A percentile compares a stretch with the other conserved stretches of the same genome.
phyloP scores from a whole-genome alignment of 805 yeast species.

The Candida caryicola region DNA sequence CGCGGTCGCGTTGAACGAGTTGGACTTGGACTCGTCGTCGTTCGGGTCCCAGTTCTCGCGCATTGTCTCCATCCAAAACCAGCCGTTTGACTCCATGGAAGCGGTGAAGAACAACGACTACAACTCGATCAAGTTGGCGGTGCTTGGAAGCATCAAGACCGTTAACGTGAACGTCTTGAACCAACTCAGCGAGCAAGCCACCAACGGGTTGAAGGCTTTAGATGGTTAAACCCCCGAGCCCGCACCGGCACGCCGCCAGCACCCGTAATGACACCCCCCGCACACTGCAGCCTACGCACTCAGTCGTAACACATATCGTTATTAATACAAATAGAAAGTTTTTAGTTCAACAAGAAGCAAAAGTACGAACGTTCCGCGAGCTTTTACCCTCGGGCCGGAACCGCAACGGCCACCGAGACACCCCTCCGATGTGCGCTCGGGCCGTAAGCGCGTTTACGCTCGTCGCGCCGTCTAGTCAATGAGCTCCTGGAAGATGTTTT shows the following conservation, averaged over 20 bases:
- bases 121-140: constrained; percentile 25
- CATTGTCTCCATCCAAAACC: constrained; percentile 58
- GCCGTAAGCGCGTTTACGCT: too few species aligned
- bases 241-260: too few species aligned
- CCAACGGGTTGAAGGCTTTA: constrained; percentile 9
- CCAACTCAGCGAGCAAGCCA: constrained; percentile 23
- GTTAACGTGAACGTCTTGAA: constrained; percentile 22
- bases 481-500: not conserved
- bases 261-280: too few species aligned
- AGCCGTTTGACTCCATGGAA: constrained; percentile 69
- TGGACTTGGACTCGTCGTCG: constrained; percentile 56
- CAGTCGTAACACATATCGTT: constrained; percentile 3
- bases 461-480: too few species aligned
- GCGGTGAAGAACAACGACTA: constrained; percentile 41
- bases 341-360: constrained; percentile 5
- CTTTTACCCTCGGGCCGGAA: too few species aligned
- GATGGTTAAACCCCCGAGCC: too few species aligned
- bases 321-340: constrained; percentile 14
- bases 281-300: too few species aligned
- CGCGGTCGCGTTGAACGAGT: constrained; percentile 42
- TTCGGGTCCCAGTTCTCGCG: constrained; percentile 87
- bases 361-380: too few species aligned
- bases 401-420: too few species aligned
- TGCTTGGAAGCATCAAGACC: constrained; percentile 24
- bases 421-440: too few species aligned